Base-by-base conservation (phyloP, 768 basidiomycete genomes). In the Tricholoma hemisulphureum region DNA sequence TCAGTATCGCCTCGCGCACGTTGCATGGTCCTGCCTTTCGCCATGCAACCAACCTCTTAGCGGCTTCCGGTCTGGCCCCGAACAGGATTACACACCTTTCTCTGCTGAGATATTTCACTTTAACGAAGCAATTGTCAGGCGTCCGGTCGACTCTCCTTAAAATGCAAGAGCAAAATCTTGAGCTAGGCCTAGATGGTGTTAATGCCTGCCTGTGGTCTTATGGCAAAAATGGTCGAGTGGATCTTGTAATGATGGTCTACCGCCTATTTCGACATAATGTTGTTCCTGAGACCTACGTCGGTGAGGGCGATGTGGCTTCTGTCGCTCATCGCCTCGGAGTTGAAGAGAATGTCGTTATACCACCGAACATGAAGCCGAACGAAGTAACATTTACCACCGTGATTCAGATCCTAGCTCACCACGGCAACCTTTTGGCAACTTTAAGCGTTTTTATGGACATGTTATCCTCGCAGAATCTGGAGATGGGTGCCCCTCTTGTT, bases 121-220 rank as follows among this genome's bases (percentile, higher is more conserved):
- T 66, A 31, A 80, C 71, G 28, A 71, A 73, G 16, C 77, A 85
- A 39, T 67, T 88, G 8, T 60, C 70, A 2, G 83, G 81, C 16
- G 76, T 92, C 45, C 83, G 86, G 45, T 74, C 80, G 3, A 83
- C 80, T 6, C 61, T 92, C 6, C 62, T 67, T 43, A 79, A 74
- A 64, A 83, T 92, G 75, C 69, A 73, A 50, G 72, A 80, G 32
- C 79, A 83, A 37, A 74, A 70, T 24, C 53, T 83, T 49, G 77
- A 81, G 35, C 65, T 92, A 14, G 83, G 83, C 6, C 61, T 89
- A 20, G 87, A 87, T 53, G 88, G 86, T 10, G 65, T 88, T 62
- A 93, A 93, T 65, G 78, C 83, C 6, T 84, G 82, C 63, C 73
- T 94, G 8, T 88, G 84, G 85, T 86, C 87, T 0, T 92, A 82